Conservation (phyloP, 768 basidiomycete species). For the Pulveroboletus ravenelii region DNA sequence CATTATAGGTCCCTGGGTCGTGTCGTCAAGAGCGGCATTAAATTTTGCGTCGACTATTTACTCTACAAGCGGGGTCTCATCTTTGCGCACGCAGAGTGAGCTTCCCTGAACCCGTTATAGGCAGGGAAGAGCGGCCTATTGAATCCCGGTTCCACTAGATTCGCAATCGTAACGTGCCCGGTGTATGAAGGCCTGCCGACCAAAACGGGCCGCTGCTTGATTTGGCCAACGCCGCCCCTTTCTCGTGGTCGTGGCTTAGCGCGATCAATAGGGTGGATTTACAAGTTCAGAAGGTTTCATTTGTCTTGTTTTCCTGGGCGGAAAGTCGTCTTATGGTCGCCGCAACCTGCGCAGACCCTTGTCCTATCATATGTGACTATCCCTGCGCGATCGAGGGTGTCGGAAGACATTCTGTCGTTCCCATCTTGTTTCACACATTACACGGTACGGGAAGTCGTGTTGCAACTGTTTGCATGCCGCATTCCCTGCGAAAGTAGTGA, state of each 20-base stretch:
- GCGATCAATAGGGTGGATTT: constrained; percentile 96
- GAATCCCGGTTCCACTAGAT: constrained; percentile 42
- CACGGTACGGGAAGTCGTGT: constrained; percentile 76
- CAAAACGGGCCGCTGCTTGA: constrained; percentile 57
- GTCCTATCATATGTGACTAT: constrained; percentile 91
- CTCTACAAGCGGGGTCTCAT: constrained; percentile 93
- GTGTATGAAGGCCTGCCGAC: constrained; percentile 84
- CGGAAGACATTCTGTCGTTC: constrained; percentile 48
- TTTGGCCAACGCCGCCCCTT: constrained; percentile 63
- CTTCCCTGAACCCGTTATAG: neutral
- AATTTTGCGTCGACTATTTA: constrained; percentile 95
- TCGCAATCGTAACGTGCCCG: constrained; percentile 86
- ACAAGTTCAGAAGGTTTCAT: constrained; percentile 92
- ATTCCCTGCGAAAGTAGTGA: neutral
- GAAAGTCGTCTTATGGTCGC: constrained; percentile 2
- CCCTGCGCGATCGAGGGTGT: constrained; percentile 62
- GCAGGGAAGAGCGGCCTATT: too few species aligned
- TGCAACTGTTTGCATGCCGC: constrained; percentile 59
- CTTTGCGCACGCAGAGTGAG: constrained; percentile 93
- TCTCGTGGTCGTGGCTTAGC: constrained; percentile 93
- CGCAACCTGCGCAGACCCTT: constrained; percentile 57
- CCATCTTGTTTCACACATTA: constrained; percentile 77
- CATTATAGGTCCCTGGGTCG: constrained; percentile 95
- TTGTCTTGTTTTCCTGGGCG: neutral
- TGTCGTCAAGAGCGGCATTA: constrained; percentile 94